Percentiles rank a stretch among this genome's conserved stretches.
Conservation (phyloP, 2,329 filamentous ascomycete species). For the Gyromitra esculenta region DNA sequence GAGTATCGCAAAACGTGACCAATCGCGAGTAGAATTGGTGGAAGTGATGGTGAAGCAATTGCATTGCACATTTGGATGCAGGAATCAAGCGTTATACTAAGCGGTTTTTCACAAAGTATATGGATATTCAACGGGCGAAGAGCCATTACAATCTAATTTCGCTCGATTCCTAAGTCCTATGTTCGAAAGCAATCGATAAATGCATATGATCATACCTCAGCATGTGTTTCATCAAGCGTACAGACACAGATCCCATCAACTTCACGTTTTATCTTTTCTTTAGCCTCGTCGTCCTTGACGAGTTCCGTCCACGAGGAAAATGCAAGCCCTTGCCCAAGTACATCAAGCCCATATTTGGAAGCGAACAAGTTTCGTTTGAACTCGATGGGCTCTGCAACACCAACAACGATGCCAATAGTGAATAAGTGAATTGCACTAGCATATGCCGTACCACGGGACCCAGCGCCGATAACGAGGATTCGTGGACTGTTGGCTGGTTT, state of each 20-base stretch:
- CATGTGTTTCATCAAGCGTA: slow-evolving; percentile 88
- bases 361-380: slow-evolving; percentile 81
- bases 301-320: slow-evolving; percentile 81
- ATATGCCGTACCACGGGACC: slow-evolving; percentile 80
- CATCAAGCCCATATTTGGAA: slow-evolving; percentile 65
- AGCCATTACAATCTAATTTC: slow-evolving; percentile 61
- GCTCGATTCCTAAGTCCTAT: neutral
- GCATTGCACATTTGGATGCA: slow-evolving; percentile 67
- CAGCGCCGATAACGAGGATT: slow-evolving; percentile 83
- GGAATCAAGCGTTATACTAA: slow-evolving; percentile 80
- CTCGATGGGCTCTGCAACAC: slow-evolving; percentile 80
- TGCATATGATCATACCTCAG: slow-evolving; percentile 67
- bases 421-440: slow-evolving; percentile 71
- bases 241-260: slow-evolving; percentile 73
- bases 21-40: slow-evolving; percentile 77
- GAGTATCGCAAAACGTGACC: slow-evolving; percentile 94
- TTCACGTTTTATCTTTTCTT: slow-evolving; percentile 59
- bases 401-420: slow-evolving; percentile 74
- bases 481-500: slow-evolving; percentile 59
- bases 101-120: slow-evolving; percentile 93
- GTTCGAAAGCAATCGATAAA: neutral
- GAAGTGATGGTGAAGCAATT: slow-evolving; percentile 52
- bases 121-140: slow-evolving; percentile 77
- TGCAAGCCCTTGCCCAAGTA: slow-evolving; percentile 69
- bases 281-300: slow-evolving; percentile 60